Conservation (phyloP, 2,329 filamentous ascomycete genomes). For the Colletotrichum cereale region DNA sequence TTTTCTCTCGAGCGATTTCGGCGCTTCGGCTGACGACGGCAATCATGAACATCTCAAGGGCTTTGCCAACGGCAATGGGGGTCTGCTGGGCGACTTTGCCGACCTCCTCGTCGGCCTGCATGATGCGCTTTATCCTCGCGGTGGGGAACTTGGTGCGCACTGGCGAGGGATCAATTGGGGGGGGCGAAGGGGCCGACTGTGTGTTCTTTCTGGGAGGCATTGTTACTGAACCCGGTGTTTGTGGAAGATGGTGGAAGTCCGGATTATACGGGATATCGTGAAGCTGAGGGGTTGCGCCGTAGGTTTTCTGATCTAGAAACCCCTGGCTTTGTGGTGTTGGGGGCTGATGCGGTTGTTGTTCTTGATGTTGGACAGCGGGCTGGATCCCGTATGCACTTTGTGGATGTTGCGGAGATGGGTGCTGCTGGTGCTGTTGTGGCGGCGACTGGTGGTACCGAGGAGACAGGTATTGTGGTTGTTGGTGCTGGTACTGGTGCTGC, state of each 20-base stretch:
- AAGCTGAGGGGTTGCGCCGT: conserved; percentile 22
- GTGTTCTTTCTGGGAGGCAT: conserved; percentile 58
- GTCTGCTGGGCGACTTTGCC: conserved; percentile 99
- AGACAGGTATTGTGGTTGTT: conserved; percentile 43
- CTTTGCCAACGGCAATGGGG: conserved; percentile 94
- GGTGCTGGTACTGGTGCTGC: conserved; percentile 49
- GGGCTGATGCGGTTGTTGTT: conserved; percentile 31
- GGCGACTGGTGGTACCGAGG: conserved; percentile 42
- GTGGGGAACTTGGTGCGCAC: conserved; percentile 98
- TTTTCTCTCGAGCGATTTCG: conserved; percentile 82
- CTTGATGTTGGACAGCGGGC: conserved; percentile 25
- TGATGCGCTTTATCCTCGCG: conserved; percentile 97
- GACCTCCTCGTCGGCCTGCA: conserved; percentile 99
- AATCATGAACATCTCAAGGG: conserved; percentile 98
- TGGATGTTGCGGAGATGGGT: conserved; percentile 41
- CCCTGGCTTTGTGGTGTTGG: conserved; percentile 32
- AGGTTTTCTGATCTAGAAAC: conserved; percentile 28
- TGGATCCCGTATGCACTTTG: conserved; percentile 36
- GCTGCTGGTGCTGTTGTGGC: conserved; percentile 44
- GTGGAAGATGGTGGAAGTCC: conserved; percentile 38
- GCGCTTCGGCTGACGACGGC: conserved; percentile 90
- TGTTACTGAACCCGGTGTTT: conserved; percentile 36
- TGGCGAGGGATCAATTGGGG: conserved; percentile 71
- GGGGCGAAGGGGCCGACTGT: conserved; percentile 52
- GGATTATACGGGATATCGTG: conserved; percentile 36